Evolutionary conservation across 2,329 filamentous ascomycete genomes (phyloP).

Genomic region (Talaromyces sp.): DNA sequence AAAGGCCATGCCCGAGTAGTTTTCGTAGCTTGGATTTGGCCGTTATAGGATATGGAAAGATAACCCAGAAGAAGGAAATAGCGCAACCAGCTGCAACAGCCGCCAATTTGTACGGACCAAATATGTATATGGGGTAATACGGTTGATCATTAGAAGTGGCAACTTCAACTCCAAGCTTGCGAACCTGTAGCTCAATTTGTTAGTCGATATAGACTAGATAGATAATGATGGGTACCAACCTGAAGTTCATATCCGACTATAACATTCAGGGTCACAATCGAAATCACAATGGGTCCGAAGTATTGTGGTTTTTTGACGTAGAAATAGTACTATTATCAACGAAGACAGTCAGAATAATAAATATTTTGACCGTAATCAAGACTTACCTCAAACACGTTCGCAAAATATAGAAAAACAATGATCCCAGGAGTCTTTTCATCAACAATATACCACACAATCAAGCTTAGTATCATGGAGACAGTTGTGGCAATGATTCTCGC

Average conservation of each 20-base stretch:
- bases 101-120: background rate
- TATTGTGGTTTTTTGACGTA: background rate
- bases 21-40: background rate
- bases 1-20: background rate
- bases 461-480: conserved; percentile 60
- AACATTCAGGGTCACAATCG: background rate
- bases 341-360: background rate
- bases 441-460: conserved; percentile 71
- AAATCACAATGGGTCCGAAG: background rate
- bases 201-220: background rate
- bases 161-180: background rate
- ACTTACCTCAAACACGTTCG: conserved; percentile 40
- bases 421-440: conserved; percentile 59
- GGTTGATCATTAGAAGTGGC: background rate
- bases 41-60: background rate
- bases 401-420: conserved; percentile 67
- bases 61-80: background rate
- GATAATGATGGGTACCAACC: conserved; percentile 28
- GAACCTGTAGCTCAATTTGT: background rate
- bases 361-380: background rate
- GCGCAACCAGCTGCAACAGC: background rate
- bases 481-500: conserved; percentile 63
- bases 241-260: background rate
- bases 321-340: conserved; percentile 39
- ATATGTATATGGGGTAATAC: background rate